phyloP scores from a whole-genome alignment of 768 basidiomycete species.

The Psilocybe sp. region DNA sequence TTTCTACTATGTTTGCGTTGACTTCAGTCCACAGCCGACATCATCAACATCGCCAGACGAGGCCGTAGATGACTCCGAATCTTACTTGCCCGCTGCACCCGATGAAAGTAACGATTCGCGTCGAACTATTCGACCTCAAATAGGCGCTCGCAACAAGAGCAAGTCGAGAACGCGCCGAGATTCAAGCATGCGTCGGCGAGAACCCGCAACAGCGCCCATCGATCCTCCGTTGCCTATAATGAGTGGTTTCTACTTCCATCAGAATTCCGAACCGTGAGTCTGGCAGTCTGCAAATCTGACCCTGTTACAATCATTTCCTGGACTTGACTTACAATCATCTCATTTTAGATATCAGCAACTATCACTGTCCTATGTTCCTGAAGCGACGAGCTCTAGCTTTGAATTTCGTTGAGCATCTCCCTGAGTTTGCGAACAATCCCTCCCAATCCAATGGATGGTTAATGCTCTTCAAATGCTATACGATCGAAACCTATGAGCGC shows the following conservation, averaged over 20 bases:
- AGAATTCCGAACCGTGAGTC: slow-evolving; percentile 88
- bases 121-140: slow-evolving; percentile 17
- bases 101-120: slow-evolving; percentile 14
- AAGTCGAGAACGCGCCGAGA: slow-evolving; percentile 38
- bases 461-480: too few relatives aligned
- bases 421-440: not conserved
- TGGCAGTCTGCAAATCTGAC: not conserved
- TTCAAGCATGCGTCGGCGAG: slow-evolving; percentile 47
- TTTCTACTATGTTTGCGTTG: slow-evolving; percentile 94
- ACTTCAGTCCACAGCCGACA: slow-evolving; percentile 70
- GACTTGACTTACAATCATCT: slow-evolving; percentile 5
- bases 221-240: slow-evolving; percentile 64
- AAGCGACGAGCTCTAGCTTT: slow-evolving; percentile 71
- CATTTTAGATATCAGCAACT: slow-evolving; percentile 80
- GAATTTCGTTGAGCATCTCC: slow-evolving; percentile 66
- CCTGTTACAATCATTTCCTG: slow-evolving; percentile 5
- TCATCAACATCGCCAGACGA: slow-evolving; percentile 28
- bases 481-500: too few relatives aligned
- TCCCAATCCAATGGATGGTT: not conserved
- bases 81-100: slow-evolving; percentile 23
- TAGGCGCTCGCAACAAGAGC: slow-evolving; percentile 27
- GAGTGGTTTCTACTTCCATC: slow-evolving; percentile 92
- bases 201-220: slow-evolving; percentile 46
- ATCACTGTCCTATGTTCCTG: slow-evolving; percentile 75
- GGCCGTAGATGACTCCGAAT: slow-evolving; percentile 16